phyloP scores from a whole-genome alignment of 495 filamentous ascomycete genomes.

The Pseudomonodictys pantanalensis region DNA sequence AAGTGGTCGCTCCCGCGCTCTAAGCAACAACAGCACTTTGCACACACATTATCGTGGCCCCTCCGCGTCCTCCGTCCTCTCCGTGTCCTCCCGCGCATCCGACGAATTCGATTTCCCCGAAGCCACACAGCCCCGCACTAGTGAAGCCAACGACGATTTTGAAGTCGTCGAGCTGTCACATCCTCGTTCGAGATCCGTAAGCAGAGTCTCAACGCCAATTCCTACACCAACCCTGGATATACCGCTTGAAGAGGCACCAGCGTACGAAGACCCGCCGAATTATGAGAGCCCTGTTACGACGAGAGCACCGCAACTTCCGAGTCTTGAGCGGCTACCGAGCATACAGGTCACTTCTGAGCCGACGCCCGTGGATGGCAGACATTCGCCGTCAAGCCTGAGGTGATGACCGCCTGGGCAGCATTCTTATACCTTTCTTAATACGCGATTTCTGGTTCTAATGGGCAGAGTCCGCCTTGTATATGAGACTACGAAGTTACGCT shows the following conservation, averaged over 20 bases:
- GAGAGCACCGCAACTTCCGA: constrained; percentile 25
- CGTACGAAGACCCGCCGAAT: constrained; percentile 32
- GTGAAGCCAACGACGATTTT: constrained; percentile 26
- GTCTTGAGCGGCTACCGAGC: constrained; percentile 23
- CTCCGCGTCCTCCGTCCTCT: constrained; percentile 35
- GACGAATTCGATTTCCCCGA: constrained; percentile 33
- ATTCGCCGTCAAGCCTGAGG: no score
- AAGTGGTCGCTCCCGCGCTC: constrained; percentile 28
- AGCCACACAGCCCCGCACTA: constrained; percentile 20
- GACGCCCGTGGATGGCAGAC: constrained; percentile 24
- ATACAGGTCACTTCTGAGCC: constrained; percentile 29
- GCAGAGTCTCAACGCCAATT: constrained; percentile 8
- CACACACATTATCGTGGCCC: constrained; percentile 33
- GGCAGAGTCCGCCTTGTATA: no score
- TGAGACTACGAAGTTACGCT: no score
- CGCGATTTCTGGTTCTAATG: no score
- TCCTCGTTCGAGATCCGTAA: constrained; percentile 19
- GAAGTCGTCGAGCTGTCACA: constrained; percentile 29
- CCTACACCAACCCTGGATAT: constrained; percentile 24
- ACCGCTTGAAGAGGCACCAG: constrained; percentile 21
- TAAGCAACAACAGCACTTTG: constrained; percentile 31
- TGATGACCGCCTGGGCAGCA: no score
- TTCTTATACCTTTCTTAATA: no score
- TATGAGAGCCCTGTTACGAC: constrained; percentile 28
- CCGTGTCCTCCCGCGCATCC: constrained; percentile 23